phyloP scores from a whole-genome alignment of 352 stramenopile species.

The Phytophthora aleatoria region DNA sequence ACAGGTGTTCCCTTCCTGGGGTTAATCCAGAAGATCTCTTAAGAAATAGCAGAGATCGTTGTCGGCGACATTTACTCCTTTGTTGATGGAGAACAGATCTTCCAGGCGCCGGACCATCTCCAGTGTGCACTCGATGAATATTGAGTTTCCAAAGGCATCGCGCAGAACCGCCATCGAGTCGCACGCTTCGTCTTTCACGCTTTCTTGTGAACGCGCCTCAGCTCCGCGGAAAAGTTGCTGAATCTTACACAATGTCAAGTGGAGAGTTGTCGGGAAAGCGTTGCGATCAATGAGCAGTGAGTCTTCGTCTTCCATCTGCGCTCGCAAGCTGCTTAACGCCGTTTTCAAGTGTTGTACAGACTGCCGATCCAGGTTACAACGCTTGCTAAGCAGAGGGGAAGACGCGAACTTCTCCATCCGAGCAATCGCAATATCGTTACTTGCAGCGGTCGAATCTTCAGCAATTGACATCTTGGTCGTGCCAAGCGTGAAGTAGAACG shows the following conservation, averaged over 20 bases:
- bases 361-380: slow-evolving; percentile 32
- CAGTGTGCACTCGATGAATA: slow-evolving; percentile 51
- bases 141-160: slow-evolving; percentile 57
- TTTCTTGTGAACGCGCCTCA: neutral
- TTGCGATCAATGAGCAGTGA: slow-evolving; percentile 57
- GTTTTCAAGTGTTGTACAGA: slow-evolving; percentile 37
- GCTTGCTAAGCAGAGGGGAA: slow-evolving; percentile 59
- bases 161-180: slow-evolving; percentile 2
- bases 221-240: slow-evolving; percentile 45
- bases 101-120: slow-evolving; percentile 54
- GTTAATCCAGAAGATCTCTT: slow-evolving; percentile 62
- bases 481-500: slow-evolving; percentile 70
- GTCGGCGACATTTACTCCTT: slow-evolving; percentile 44
- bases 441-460: slow-evolving; percentile 15
- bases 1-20: neutral
- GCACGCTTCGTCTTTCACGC: neutral
- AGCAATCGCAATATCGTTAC: slow-evolving; percentile 25
- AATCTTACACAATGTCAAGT: slow-evolving; percentile 35
- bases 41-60: slow-evolving; percentile 78
- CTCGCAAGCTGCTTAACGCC: slow-evolving; percentile 49
- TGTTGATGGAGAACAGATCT: slow-evolving; percentile 52
- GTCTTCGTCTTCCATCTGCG: slow-evolving; percentile 68
- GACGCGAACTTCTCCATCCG: slow-evolving; percentile 57
- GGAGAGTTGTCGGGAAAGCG: slow-evolving; percentile 37
- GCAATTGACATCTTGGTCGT: slow-evolving; percentile 46